Percentiles rank a stretch among this genome's conserved stretches.
Conservation (phyloP, 148 eudicot genomes). For the Salicornia ramosissima region DNA sequence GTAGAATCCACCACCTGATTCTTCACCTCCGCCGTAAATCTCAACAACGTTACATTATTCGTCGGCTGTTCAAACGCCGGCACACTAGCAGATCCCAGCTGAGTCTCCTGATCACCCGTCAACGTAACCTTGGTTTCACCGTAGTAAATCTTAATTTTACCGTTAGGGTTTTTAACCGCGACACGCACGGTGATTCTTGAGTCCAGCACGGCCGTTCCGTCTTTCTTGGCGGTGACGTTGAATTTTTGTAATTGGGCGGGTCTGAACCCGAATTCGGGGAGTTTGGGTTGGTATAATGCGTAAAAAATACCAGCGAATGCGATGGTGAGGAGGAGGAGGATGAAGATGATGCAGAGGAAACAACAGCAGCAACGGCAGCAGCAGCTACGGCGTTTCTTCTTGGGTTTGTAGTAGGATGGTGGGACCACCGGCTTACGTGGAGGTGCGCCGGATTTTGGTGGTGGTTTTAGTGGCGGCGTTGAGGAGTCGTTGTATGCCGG, state of each 20-base stretch:
- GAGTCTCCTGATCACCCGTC: constrained; percentile 25
- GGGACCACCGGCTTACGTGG: constrained; percentile 23
- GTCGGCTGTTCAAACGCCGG: constrained; percentile 33
- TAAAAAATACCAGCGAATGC: constrained; percentile 33
- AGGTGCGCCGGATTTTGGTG: constrained; percentile 5
- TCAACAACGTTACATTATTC: constrained; percentile 38
- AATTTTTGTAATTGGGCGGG: constrained; percentile 30
- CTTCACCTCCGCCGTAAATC: constrained; percentile 18
- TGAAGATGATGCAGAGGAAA: constrained; percentile 13
- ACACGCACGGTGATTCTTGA: constrained; percentile 26
- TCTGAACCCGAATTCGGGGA: constrained; percentile 36
- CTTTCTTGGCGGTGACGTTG: constrained; percentile 21
- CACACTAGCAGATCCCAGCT: constrained; percentile 28
- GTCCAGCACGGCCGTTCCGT: constrained; percentile 23
- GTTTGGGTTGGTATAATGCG: constrained; percentile 32
- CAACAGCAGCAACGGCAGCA: constrained; percentile 33
- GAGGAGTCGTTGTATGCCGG: constrained; percentile 31
- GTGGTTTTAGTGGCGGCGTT: background rate
- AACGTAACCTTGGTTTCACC: constrained; percentile 25
- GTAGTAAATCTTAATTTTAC: constrained; percentile 24
- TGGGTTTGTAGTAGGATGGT: constrained; percentile 23
- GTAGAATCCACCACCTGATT: constrained; percentile 25
- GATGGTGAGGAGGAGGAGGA: constrained; percentile 9
- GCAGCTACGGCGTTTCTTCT: constrained; percentile 12
- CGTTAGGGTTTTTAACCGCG: constrained; percentile 37